Conservation (phyloP, 2,329 filamentous ascomycete genomes). For the Ceratocystis alfenasii region DNA sequence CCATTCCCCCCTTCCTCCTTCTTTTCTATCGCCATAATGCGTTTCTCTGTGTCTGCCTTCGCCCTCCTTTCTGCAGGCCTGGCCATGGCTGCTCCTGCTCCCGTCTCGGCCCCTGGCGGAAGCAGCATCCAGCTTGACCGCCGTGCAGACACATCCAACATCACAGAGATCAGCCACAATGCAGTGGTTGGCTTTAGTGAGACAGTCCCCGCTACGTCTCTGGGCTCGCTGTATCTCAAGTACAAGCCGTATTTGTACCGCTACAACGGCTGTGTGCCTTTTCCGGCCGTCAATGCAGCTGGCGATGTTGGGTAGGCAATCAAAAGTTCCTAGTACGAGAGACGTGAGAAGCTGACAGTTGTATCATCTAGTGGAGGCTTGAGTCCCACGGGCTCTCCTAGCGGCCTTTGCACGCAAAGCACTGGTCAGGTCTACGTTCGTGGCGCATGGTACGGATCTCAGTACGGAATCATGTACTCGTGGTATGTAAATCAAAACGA, state of each 20-base stretch:
- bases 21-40: constrained; percentile 13
- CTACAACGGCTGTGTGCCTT: constrained; percentile 51
- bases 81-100: constrained; percentile 13
- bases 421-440: constrained; percentile 34
- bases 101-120: neutral
- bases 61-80: constrained; percentile 8
- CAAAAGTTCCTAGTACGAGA: neutral
- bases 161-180: constrained; percentile 26
- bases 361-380: constrained; percentile 30
- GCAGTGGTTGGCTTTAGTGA: constrained; percentile 29
- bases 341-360: neutral
- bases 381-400: constrained; percentile 27
- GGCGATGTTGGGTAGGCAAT: constrained; percentile 44
- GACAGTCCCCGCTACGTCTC: constrained; percentile 27
- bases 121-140: constrained; percentile 12
- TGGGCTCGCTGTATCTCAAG: constrained; percentile 28
- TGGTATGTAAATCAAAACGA: constrained; percentile 25
- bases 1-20: neutral
- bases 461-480: constrained; percentile 33
- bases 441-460: constrained; percentile 26
- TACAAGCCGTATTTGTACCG: constrained; percentile 29
- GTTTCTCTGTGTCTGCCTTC: neutral
- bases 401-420: constrained; percentile 28
- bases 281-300: constrained; percentile 45
- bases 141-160: constrained; percentile 20